Conservation (phyloP, 192 early-diverging fungal genomes). For the Mortierella claussenii region DNA sequence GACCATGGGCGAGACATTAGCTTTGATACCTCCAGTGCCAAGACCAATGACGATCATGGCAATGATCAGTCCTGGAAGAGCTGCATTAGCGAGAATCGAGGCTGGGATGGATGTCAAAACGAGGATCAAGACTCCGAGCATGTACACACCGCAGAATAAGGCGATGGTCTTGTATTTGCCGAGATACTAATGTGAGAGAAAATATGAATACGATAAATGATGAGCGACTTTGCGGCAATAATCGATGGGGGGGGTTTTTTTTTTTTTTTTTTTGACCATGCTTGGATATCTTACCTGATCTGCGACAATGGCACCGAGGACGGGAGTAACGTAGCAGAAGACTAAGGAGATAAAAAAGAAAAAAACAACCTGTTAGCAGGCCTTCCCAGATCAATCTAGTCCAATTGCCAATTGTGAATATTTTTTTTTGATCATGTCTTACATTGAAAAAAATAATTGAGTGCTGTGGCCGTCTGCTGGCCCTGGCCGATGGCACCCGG, state of each 20-base stretch:
- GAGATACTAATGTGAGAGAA: constrained; percentile 53
- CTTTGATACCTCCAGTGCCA: constrained; percentile 84
- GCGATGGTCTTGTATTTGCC: constrained; percentile 83
- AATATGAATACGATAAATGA: background rate
- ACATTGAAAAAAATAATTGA: constrained; percentile 67
- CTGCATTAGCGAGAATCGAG: constrained; percentile 65
- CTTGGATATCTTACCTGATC: constrained; percentile 55
- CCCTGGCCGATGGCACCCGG: constrained; percentile 62
- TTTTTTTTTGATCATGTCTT: constrained; percentile 10
- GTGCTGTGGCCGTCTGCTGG: constrained; percentile 65
- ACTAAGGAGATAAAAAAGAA: constrained; percentile 23
- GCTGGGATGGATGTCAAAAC: constrained; percentile 69
- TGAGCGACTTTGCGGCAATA: too few species aligned
- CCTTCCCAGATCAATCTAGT: too few species aligned
- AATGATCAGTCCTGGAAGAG: constrained; percentile 74
- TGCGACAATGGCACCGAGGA: constrained; percentile 70
- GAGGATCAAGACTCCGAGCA: constrained; percentile 70
- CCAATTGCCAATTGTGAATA: too few species aligned
- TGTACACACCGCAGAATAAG: constrained; percentile 72
- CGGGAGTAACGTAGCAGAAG: constrained; percentile 68
- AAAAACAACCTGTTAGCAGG: too few species aligned
- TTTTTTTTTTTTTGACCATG: background rate
- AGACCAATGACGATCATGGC: constrained; percentile 78
- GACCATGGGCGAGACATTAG: constrained; percentile 80
- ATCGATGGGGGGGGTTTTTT: too few species aligned